Percentiles rank a stretch among this genome's conserved stretches.
Conservation (phyloP, 192 early-diverging fungal species). For the Backusella macrospora region DNA sequence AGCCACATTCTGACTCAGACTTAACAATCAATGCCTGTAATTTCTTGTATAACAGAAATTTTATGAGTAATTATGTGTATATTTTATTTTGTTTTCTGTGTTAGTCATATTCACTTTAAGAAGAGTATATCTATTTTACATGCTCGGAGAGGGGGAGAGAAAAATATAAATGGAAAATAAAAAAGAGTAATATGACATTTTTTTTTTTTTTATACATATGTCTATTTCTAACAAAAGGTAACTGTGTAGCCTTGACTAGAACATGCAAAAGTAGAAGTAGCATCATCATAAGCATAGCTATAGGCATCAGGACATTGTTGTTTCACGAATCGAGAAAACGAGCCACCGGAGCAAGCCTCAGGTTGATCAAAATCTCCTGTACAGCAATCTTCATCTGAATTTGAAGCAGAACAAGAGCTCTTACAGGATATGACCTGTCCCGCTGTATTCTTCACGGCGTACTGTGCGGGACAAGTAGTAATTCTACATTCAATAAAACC, state of each 20-base stretch:
- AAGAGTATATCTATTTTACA: no score
- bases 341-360: neutral
- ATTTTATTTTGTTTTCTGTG: no score
- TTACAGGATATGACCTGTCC: constrained; percentile 26
- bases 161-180: no score
- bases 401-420: constrained; percentile 24
- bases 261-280: constrained; percentile 32
- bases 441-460: constrained; percentile 10
- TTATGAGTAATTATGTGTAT: no score
- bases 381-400: constrained; percentile 22
- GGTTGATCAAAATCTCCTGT: constrained; percentile 16
- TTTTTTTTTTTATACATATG: no score
- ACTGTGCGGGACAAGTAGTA: constrained; percentile 11
- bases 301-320: constrained; percentile 28
- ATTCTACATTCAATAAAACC: constrained; percentile 20
- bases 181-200: no score
- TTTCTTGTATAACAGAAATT: no score
- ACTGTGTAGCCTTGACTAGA: constrained; percentile 10
- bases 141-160: no score
- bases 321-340: neutral
- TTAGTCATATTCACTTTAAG: no score
- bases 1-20: constrained; percentile 15
- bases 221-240: constrained; percentile 24
- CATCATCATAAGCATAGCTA: constrained; percentile 40
- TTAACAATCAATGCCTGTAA: neutral